Evolutionary conservation across 768 basidiomycete genomes (phyloP), one percentile per base, ranked within the genome.

Genomic region (Termitomyces sp.): DNA sequence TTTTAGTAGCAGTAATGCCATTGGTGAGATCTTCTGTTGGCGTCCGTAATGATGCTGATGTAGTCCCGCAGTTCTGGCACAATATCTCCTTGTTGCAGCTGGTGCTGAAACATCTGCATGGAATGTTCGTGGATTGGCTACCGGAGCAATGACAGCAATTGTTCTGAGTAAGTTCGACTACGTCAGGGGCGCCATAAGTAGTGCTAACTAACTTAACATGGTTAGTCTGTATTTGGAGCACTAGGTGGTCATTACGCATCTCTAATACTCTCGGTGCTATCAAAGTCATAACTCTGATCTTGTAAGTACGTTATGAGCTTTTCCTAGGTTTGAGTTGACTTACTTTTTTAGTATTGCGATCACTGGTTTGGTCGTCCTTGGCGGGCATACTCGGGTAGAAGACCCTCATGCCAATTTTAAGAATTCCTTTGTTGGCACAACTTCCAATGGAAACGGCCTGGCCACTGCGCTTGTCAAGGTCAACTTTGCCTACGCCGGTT

Each of bases 371-470:
- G 81, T 81, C 24, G 86, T 87, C 9, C 75, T 88, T 12, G 77
- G 79, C 4, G 86, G 84, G 0, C 72, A 76, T 53, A 85, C 83
- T 2, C 74, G 72, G 8, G 76, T 88, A n/a, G 41, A 74, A 43
- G 78, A 87, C 66, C 83, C 86, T 0, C 74, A 78, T 47, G 74
- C 71, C 39, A 84, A 85, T 66, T 87, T 88, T 67, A 73, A 69
- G 41, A 67, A 86, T 62, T 72, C 80, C 0, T 88, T 88, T 55
- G 74, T 72, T 1, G 84, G 82, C 20, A 83, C 81, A 27, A 79
- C 78, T 1, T 72, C 73, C 49, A 72, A 71, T 48, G 75, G 79
- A 46, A 79, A 82, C 59, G 79, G 79, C 6, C 63, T 74, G 12
- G 71, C 72, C 3, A 74, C 69, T 24, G 73, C 73, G 2, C 65